A percentile compares a stretch with the other conserved stretches of the same genome.
Conservation (phyloP, 2,329 filamentous ascomycete genomes). For the Microsporum audouinii region DNA sequence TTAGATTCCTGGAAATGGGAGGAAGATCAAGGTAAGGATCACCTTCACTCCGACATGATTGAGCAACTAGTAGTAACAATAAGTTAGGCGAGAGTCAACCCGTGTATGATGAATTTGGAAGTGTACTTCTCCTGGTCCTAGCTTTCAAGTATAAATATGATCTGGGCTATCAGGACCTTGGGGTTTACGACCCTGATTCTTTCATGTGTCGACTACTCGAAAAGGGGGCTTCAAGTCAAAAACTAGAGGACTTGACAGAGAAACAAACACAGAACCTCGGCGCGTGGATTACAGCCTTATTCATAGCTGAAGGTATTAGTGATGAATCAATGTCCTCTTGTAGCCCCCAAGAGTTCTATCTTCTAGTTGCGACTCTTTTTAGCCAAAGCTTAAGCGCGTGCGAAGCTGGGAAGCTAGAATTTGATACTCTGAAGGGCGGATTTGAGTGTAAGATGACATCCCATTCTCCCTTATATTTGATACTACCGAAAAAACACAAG, state of each 20-base stretch:
- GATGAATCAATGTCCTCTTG: slow-evolving; percentile 55
- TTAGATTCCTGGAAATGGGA: slow-evolving; percentile 55
- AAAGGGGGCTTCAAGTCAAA: slow-evolving; percentile 35
- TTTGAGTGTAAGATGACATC: slow-evolving; percentile 44
- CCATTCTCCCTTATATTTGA: background rate
- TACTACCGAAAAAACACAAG: slow-evolving; percentile 7
- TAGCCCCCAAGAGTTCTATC: slow-evolving; percentile 53
- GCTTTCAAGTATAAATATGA: slow-evolving; percentile 49
- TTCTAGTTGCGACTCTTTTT: slow-evolving; percentile 51
- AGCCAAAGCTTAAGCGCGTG: slow-evolving; percentile 50
- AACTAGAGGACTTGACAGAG: slow-evolving; percentile 41
- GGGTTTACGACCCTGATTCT: slow-evolving; percentile 38
- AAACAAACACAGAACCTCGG: slow-evolving; percentile 47
- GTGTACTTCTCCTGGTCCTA: slow-evolving; percentile 48
- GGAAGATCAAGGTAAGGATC: slow-evolving; percentile 44
- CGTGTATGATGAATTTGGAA: slow-evolving; percentile 55
- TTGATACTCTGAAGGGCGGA: slow-evolving; percentile 50
- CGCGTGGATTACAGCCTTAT: slow-evolving; percentile 51
- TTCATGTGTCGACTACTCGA: slow-evolving; percentile 47
- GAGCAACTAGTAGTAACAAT: background rate
- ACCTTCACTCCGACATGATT: background rate
- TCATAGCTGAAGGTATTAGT: slow-evolving; percentile 50
- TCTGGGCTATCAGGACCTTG: slow-evolving; percentile 42
- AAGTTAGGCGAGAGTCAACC: slow-evolving; percentile 47
- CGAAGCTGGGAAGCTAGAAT: slow-evolving; percentile 42